These are phyloP conservation scores for Penicillium italicum DNA, from an alignment of 2,329 filamentous ascomycete genomes.

Conservation along the genomic window DNA sequence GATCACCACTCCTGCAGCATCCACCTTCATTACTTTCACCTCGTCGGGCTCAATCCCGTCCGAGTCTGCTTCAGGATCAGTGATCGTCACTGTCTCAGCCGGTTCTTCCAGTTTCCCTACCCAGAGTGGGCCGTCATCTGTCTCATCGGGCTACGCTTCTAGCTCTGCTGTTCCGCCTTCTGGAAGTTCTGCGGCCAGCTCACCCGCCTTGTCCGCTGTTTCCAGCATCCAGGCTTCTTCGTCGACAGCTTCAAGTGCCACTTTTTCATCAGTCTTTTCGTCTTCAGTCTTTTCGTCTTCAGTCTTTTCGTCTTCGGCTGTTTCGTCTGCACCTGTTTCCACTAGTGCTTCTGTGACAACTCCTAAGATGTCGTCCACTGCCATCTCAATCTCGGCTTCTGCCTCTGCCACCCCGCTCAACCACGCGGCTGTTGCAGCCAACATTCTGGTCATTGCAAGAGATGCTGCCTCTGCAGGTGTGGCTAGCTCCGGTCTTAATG, in stretches of 20 bases:
- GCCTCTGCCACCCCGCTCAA: constrained; percentile 20
- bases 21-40: constrained; percentile 13
- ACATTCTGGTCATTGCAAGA: constrained; percentile 55
- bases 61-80: constrained; percentile 4
- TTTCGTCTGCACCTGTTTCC: background rate
- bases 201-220: background rate
- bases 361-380: constrained; percentile 25
- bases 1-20: background rate
- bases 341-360: constrained; percentile 4
- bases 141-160: constrained; percentile 3
- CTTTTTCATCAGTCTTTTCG: background rate
- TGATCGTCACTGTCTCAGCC: constrained; percentile 1
- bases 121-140: background rate
- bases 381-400: constrained; percentile 14
- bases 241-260: background rate
- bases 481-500: constrained; percentile 54
- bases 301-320: background rate
- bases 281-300: background rate
- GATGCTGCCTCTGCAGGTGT: constrained; percentile 49
- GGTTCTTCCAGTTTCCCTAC: constrained; percentile 1
- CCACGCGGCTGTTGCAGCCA: constrained; percentile 33
- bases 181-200: background rate
- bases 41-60: background rate
- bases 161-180: background rate
- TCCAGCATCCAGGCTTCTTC: background rate